A percentile compares a stretch with the other conserved stretches of the same genome.
phyloP scores from a whole-genome alignment of 306 rosid species.

The Prunus kanzakura region DNA sequence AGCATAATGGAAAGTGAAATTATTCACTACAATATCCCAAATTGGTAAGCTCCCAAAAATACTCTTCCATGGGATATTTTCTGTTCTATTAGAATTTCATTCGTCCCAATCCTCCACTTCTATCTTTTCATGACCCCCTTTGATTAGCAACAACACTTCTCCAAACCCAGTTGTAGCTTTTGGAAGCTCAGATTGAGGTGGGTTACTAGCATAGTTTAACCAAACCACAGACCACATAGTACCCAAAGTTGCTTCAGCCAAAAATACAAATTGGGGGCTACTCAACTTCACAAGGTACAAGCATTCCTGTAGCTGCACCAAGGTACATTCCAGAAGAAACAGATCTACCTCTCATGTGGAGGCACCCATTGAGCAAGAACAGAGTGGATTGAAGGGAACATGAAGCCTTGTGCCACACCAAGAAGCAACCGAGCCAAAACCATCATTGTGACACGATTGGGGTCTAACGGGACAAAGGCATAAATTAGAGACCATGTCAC shows the following conservation, averaged over 20 bases:
- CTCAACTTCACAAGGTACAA: neutral
- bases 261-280: constrained; percentile 6
- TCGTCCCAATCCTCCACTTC: neutral
- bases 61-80: constrained; percentile 9
- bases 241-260: constrained; percentile 17
- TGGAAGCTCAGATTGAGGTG: neutral
- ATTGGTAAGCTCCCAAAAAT: constrained; percentile 1
- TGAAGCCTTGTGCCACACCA: constrained; percentile 16
- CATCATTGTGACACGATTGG: neutral
- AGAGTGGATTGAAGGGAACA: constrained; percentile 16
- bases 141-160: neutral
- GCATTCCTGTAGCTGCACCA: constrained; percentile 18
- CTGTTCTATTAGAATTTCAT: neutral
- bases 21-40: constrained; percentile 19
- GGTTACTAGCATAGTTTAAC: constrained; percentile 14
- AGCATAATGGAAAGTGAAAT: constrained; percentile 25
- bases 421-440: constrained; percentile 14
- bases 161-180: neutral
- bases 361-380: constrained; percentile 11
- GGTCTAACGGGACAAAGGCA: constrained; percentile 20
- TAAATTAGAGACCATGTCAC: constrained; percentile 11
- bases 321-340: constrained; percentile 23
- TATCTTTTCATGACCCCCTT: neutral
- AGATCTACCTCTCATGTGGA: neutral
- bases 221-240: constrained; percentile 10